Conservation (phyloP, 169 alveolate species). For the Eimeria falciformis region DNA sequence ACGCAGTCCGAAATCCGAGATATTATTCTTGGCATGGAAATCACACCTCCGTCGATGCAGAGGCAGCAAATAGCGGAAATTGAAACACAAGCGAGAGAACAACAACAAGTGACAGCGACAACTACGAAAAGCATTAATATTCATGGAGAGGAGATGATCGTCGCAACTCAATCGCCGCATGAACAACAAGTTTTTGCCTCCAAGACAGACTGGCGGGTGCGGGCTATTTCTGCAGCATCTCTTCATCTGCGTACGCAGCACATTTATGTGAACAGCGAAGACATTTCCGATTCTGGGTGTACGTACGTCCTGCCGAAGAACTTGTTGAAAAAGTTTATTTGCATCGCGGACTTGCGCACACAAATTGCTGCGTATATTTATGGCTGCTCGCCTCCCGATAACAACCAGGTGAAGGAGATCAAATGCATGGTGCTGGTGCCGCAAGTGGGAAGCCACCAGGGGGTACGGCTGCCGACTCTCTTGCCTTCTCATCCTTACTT, state of each 20-base stretch:
- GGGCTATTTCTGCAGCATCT: conserved; percentile 98
- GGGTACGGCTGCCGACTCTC: conserved; percentile 93
- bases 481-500: conserved; percentile 96
- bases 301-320: conserved; percentile 98
- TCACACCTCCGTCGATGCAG: conserved; percentile 98
- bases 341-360: conserved; percentile 98
- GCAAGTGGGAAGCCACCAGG: conserved; percentile 97
- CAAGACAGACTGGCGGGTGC: conserved; percentile 99
- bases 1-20: conserved; percentile 99
- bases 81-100: conserved; percentile 92
- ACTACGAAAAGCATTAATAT: conserved; percentile 97
- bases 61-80: conserved; percentile 96
- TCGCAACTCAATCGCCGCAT: conserved; percentile 98
- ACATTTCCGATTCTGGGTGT: conserved; percentile 87
- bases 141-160: conserved; percentile 97
- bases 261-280: conserved; percentile 96
- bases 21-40: conserved; percentile 99
- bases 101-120: conserved; percentile 88
- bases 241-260: conserved; percentile 97
- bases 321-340: conserved; percentile 96
- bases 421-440: conserved; percentile 98
- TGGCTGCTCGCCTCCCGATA: conserved; percentile 95
- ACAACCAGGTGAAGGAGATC: conserved; percentile 93
- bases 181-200: conserved; percentile 98
- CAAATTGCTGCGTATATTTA: conserved; percentile 98